phyloP scores from a whole-genome alignment of 83 land plant genomes.

The Diphasiastrum complanatum region DNA sequence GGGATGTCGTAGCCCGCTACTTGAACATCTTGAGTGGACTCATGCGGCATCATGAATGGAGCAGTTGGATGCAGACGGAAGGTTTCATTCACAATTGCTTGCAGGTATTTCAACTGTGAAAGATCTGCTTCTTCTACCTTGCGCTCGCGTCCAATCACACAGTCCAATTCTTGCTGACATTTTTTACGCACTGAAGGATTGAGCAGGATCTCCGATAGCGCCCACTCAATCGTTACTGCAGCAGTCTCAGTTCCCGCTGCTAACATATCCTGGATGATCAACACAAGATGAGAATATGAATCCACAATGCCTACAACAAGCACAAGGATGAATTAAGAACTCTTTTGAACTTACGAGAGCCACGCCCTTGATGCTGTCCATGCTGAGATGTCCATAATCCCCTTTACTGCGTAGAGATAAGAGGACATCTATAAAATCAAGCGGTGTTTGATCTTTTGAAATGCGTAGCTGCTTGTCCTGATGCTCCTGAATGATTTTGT shows the following conservation, averaged over 20 bases:
- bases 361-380: no score
- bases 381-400: no score
- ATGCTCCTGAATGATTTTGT: no score
- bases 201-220: slow-evolving; percentile 33
- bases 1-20: slow-evolving; percentile 41
- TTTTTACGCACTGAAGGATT: slow-evolving; percentile 25
- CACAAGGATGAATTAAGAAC: no score
- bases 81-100: slow-evolving; percentile 49
- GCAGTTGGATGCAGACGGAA: slow-evolving; percentile 43
- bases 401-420: no score
- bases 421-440: no score
- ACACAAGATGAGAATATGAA: no score
- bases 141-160: slow-evolving; percentile 28
- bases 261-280: slow-evolving; percentile 8
- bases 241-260: slow-evolving; percentile 16
- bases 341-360: no score
- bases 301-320: no score
- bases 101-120: slow-evolving; percentile 35
- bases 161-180: slow-evolving; percentile 29
- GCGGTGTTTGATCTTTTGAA: no score
- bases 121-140: slow-evolving; percentile 43
- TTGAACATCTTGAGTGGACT: slow-evolving; percentile 26
- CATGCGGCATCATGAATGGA: slow-evolving; percentile 28
- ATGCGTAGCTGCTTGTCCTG: no score
- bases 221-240: slow-evolving; percentile 12